Conservation (phyloP, 2,329 filamentous ascomycete genomes). For the Claviceps pazoutovae region DNA sequence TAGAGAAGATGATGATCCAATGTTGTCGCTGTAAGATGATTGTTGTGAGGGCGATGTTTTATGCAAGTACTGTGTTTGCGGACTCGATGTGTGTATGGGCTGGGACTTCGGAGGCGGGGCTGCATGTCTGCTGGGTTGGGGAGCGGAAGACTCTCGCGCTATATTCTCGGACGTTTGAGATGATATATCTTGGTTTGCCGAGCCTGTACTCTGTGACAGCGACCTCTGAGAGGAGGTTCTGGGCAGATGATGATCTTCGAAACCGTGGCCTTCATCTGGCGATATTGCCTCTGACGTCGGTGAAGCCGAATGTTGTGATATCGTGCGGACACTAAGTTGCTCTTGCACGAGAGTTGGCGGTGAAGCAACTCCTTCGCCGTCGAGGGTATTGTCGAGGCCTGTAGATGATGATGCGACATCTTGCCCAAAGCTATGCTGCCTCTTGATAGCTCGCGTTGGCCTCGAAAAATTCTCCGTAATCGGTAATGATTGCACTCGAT, state of each 20-base stretch:
- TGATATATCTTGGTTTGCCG: constrained; percentile 16
- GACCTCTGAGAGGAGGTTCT: constrained; percentile 37
- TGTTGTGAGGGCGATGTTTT: constrained; percentile 6
- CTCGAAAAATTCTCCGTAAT: constrained; percentile 48
- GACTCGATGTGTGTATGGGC: background rate
- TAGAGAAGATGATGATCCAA: constrained; percentile 40
- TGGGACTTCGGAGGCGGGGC: background rate
- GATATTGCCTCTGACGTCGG: constrained; percentile 42
- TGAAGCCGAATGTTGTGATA: constrained; percentile 19
- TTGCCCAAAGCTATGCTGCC: constrained; percentile 32
- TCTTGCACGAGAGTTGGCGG: constrained; percentile 15
- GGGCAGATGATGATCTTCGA: constrained; percentile 12
- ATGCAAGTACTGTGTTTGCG: constrained; percentile 7
- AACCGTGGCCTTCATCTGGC: constrained; percentile 27
- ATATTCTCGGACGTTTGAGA: constrained; percentile 12
- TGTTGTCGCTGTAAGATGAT: constrained; percentile 15
- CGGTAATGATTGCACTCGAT: constrained; percentile 59
- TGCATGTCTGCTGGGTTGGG: constrained; percentile 4
- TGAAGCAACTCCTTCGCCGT: constrained; percentile 14
- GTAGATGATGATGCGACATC: constrained; percentile 30
- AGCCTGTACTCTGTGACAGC: constrained; percentile 35
- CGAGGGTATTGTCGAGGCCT: constrained; percentile 28
- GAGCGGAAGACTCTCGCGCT: constrained; percentile 27
- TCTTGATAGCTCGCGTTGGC: constrained; percentile 32
- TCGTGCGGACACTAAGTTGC: constrained; percentile 20